Conservation (phyloP, 306 rosid species). For the Prunus salicina region DNA sequence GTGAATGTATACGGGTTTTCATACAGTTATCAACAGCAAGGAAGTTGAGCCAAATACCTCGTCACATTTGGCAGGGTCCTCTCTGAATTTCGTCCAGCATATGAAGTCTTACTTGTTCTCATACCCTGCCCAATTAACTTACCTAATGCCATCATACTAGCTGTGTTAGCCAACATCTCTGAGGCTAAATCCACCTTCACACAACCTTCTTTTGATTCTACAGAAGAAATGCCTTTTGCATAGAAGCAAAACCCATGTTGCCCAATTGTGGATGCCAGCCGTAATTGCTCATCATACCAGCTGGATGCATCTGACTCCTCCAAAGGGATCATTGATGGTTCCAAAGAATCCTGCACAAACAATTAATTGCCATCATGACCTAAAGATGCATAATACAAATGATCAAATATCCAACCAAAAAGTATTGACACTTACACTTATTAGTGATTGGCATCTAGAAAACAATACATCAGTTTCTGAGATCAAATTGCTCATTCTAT, state of each 20-base stretch:
- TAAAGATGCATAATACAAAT: conserved; percentile 5
- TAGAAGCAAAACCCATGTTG: conserved; percentile 78
- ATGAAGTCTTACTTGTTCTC: conserved; percentile 12
- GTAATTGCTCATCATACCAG: conserved; percentile 54
- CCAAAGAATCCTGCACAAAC: conserved; percentile 60
- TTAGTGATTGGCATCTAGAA: conserved; percentile 41
- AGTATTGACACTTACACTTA: conserved; percentile 44
- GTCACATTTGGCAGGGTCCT: conserved; percentile 25
- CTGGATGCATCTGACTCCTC: conserved; percentile 46
- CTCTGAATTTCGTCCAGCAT: conserved; percentile 31
- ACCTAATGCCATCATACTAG: conserved; percentile 52
- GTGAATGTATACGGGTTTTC: neutral
- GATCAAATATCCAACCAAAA: conserved; percentile 4
- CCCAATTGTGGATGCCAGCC: conserved; percentile 63
- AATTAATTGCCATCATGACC: conserved; percentile 22
- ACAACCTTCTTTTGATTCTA: conserved; percentile 45
- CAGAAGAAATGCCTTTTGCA: conserved; percentile 47
- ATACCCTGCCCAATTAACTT: conserved; percentile 47
- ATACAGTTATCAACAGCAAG: conserved; percentile 6
- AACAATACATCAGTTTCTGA: conserved; percentile 69
- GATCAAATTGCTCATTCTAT: conserved; percentile 58
- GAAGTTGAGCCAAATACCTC: conserved; percentile 41
- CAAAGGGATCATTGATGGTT: conserved; percentile 36
- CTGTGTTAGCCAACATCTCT: conserved; percentile 61
- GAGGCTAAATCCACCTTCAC: conserved; percentile 46